Evolutionary conservation across 257 asterid species (phyloP).

Genomic region (Ilex aquifolium): DNA sequence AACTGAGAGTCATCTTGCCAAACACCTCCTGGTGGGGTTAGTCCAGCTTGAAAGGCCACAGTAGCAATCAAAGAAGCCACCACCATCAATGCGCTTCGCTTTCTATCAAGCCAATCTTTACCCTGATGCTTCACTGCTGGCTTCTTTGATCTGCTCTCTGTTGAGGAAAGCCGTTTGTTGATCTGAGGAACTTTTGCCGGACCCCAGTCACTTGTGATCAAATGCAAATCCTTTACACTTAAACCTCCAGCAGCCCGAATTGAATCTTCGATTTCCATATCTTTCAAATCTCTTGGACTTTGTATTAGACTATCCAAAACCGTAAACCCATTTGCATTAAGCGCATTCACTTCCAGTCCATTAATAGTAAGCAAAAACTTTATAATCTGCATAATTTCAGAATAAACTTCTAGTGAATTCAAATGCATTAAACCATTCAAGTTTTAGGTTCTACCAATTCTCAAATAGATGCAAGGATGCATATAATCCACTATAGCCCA

Average conservation of each 20-base stretch:
- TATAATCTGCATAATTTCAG: too few relatives aligned
- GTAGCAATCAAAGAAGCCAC: slow-evolving; percentile 35
- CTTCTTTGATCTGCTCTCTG: slow-evolving; percentile 8
- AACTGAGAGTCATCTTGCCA: slow-evolving; percentile 29
- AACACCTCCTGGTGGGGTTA: slow-evolving; percentile 28
- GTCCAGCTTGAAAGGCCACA: slow-evolving; percentile 33
- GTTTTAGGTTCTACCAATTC: too few relatives aligned
- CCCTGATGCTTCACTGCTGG: slow-evolving; percentile 10
- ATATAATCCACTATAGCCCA: too few relatives aligned
- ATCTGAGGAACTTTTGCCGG: slow-evolving; percentile 7
- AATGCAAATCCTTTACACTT: slow-evolving; percentile 18
- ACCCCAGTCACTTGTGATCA: slow-evolving; percentile 13
- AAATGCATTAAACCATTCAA: too few relatives aligned
- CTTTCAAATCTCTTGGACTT: slow-evolving; percentile 35
- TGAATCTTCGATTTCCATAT: slow-evolving; percentile 28
- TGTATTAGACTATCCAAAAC: not conserved
- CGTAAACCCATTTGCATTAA: not conserved
- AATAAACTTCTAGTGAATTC: too few relatives aligned
- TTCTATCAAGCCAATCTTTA: slow-evolving; percentile 26
- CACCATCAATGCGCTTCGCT: slow-evolving; percentile 27
- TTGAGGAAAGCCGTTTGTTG: not conserved
- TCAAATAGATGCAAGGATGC: too few relatives aligned
- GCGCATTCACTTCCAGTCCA: not conserved
- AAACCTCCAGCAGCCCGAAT: slow-evolving; percentile 28
- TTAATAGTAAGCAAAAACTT: not conserved